Evolutionary conservation across 345 rosid genomes (phyloP), one percentile per base, ranked within the genome.

Genomic region (Pistacia integerrima): DNA sequence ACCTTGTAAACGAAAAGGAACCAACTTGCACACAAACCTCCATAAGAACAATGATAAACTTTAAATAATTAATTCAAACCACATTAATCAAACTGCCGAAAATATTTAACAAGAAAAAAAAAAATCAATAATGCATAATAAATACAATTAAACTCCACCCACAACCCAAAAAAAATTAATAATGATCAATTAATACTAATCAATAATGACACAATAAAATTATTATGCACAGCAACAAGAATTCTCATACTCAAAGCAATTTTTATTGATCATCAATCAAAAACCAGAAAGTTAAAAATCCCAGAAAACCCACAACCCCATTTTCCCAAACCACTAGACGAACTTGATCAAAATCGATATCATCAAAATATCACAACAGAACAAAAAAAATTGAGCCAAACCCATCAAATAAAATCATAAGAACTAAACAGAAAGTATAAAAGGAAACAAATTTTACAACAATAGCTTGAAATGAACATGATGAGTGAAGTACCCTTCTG

Each of bases 401-500:
- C 48, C 71, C 68, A 62, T 61, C 25, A 22, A 6, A n/a, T 25
- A 65, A 60, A 69, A 69, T 14, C 8, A 49, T 11, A 30, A 52
- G 11, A 72, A 38, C 66, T 55, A 58, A 5, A 7, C 8, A 20
- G 41, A 57, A 11, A 55, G 5, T 14, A 2, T 0, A n/a, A 49
- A 48, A 74, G 12, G 44, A 64, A 49, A 28, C 28, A 54, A 16
- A 55, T 36, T 4, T n/a, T 58, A 5, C 28, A 55, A 67, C 63
- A 44, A 46, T 51, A 82, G 58, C 65, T 65, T 38, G 62, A 76
- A 65, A 76, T 55, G 67, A 22, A 61, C 69, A 66, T 62, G 68
- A 73, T 57, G 66, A 33, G 67, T 61, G 4, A 64, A 36, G 46
- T 83, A 87, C 92, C 89, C 86, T 84, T 58, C 86, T 71, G 59